phyloP scores from a whole-genome alignment of 2,329 filamentous ascomycete species.

The Ceratocystis cubensis region DNA sequence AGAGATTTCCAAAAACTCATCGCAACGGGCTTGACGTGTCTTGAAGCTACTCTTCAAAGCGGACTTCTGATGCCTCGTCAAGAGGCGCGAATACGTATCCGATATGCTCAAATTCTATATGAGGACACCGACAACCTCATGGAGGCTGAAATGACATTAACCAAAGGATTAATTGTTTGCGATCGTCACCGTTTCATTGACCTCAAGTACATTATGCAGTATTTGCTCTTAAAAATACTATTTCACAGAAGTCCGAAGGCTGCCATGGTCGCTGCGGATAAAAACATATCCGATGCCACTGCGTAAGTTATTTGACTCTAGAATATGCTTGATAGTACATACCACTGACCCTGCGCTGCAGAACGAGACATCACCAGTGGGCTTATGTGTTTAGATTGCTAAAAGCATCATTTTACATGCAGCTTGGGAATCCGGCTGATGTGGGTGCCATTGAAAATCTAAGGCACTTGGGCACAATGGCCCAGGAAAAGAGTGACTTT shows the following conservation, averaged over 20 bases:
- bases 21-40: constrained; percentile 57
- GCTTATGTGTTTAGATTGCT: constrained; percentile 65
- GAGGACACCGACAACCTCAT: constrained; percentile 66
- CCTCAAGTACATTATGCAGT: constrained; percentile 66
- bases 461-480: constrained; percentile 47
- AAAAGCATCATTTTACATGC: constrained; percentile 55
- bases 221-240: constrained; percentile 56
- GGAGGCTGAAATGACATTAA: constrained; percentile 59
- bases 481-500: constrained; percentile 47
- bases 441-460: constrained; percentile 55
- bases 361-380: constrained; percentile 57
- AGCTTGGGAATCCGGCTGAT: constrained; percentile 48
- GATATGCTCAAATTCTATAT: constrained; percentile 58
- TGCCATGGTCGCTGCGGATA: constrained; percentile 58
- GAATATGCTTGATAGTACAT: constrained; percentile 21
- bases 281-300: constrained; percentile 54
- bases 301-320: constrained; percentile 35
- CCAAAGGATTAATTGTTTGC: constrained; percentile 57
- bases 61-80: constrained; percentile 48
- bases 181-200: constrained; percentile 45
- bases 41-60: constrained; percentile 55
- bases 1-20: constrained; percentile 57
- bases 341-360: constrained; percentile 24
- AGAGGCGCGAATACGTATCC: constrained; percentile 56
- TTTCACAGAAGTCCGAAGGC: constrained; percentile 61